These are phyloP conservation scores for Kitagawia praeruptora DNA, from an alignment of 129 eudicot species.

Conservation along the genomic window DNA sequence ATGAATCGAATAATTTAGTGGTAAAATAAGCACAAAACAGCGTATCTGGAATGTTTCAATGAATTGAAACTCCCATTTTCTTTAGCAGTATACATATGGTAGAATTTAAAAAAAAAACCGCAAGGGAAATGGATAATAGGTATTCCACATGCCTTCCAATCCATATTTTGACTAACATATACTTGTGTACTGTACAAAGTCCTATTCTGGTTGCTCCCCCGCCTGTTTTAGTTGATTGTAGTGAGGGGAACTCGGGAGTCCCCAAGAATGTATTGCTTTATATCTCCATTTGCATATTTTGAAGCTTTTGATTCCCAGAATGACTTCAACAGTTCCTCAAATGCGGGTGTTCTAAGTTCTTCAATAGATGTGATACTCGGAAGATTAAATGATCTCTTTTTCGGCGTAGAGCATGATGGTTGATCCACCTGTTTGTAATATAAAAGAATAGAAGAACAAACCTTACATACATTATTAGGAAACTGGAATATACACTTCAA, in stretches of 20 bases:
- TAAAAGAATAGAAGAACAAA: background rate
- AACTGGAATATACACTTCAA: background rate
- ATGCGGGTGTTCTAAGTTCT: slow-evolving; percentile 77
- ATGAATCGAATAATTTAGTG: too few species aligned
- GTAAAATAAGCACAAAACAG: background rate
- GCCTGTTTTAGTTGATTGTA: slow-evolving; percentile 45
- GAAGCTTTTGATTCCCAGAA: slow-evolving; percentile 78
- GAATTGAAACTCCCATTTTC: slow-evolving; percentile 2
- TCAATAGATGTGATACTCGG: slow-evolving; percentile 77
- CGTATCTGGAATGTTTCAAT: background rate
- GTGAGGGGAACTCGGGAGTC: slow-evolving; percentile 73
- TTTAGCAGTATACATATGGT: background rate
- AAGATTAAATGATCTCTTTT: slow-evolving; percentile 60
- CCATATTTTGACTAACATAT: background rate
- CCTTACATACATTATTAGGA: background rate
- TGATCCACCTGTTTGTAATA: slow-evolving; percentile 62
- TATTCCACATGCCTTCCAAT: background rate
- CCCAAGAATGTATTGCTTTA: slow-evolving; percentile 46
- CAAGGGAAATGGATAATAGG: background rate
- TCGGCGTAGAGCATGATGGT: slow-evolving; percentile 85
- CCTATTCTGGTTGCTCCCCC: background rate
- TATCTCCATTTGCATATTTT: slow-evolving; percentile 67
- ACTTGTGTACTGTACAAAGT: slow-evolving; percentile 8
- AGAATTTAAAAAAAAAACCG: background rate
- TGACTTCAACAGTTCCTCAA: slow-evolving; percentile 67